phyloP scores from a whole-genome alignment of 106 monocot genomes.

The Narthecium ossifragum region DNA sequence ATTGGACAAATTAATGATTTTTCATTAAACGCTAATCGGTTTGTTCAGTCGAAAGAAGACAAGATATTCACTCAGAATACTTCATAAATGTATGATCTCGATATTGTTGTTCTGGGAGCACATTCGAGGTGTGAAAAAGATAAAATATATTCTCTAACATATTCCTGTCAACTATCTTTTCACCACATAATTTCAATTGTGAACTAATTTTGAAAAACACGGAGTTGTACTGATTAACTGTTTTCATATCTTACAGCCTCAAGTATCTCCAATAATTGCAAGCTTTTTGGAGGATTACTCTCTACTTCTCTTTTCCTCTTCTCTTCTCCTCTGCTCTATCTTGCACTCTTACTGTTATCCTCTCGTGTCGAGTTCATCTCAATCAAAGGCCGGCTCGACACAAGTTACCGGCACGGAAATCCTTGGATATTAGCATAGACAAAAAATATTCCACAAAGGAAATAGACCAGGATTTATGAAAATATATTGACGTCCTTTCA shows the following conservation, averaged over 20 bases:
- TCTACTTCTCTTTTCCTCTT: too few relatives aligned
- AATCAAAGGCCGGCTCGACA: too few relatives aligned
- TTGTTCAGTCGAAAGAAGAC: too few relatives aligned
- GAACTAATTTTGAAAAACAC: not conserved
- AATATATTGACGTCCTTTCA: not conserved
- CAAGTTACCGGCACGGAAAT: too few relatives aligned
- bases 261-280: not conserved
- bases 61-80: too few relatives aligned
- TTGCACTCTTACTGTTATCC: too few relatives aligned
- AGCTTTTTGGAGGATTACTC: slow-evolving; percentile 1
- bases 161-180: not conserved
- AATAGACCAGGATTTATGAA: not conserved
- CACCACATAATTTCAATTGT: slow-evolving; percentile 3
- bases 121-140: not conserved
- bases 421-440: too few relatives aligned
- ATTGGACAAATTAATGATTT: too few relatives aligned
- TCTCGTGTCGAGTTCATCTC: too few relatives aligned
- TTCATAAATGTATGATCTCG: too few relatives aligned
- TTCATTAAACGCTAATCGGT: too few relatives aligned
- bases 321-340: too few relatives aligned
- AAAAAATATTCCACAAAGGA: not conserved
- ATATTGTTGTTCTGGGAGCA: slow-evolving; percentile 14
- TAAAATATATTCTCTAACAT: not conserved
- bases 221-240: not conserved
- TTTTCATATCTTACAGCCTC: not conserved